Evolutionary conservation across 306 rosid species (phyloP).

Genomic region (Glycine soja): DNA sequence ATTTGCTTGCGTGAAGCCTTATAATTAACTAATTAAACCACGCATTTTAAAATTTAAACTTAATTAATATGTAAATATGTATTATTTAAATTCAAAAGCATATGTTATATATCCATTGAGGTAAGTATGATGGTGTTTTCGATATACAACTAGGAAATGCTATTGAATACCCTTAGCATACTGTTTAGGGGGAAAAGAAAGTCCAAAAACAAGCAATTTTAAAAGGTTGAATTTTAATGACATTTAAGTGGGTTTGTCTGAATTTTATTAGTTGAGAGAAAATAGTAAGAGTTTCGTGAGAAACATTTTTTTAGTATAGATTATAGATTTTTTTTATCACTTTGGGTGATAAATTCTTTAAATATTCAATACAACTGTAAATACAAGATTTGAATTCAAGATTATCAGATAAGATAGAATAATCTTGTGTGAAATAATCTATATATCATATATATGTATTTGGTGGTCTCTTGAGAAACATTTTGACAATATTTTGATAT

Average conservation of each 20-base stretch:
- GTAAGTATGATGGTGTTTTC: not conserved
- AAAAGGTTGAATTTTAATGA: not conserved
- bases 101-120: not conserved
- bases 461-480: not conserved
- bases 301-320: too few relatives aligned
- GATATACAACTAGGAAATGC: not conserved
- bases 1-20: slow-evolving; percentile 15
- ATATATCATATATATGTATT: too few relatives aligned
- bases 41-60: not conserved
- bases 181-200: not conserved
- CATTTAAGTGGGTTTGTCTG: not conserved
- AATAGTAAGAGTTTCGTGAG: too few relatives aligned
- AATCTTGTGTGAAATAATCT: too few relatives aligned
- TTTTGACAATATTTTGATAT: not conserved
- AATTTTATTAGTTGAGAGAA: not conserved
- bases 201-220: not conserved
- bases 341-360: too few relatives aligned
- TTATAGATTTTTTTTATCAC: too few relatives aligned
- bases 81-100: not conserved
- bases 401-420: too few relatives aligned
- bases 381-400: too few relatives aligned
- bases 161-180: not conserved
- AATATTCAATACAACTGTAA: too few relatives aligned
- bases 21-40: not conserved
- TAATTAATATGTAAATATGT: not conserved